A percentile compares a stretch with the other conserved stretches of the same genome.
Evolutionary conservation across 1,284 basidiomycete genomes (phyloP).

Genomic region (Apiotrichum porosum): DNA sequence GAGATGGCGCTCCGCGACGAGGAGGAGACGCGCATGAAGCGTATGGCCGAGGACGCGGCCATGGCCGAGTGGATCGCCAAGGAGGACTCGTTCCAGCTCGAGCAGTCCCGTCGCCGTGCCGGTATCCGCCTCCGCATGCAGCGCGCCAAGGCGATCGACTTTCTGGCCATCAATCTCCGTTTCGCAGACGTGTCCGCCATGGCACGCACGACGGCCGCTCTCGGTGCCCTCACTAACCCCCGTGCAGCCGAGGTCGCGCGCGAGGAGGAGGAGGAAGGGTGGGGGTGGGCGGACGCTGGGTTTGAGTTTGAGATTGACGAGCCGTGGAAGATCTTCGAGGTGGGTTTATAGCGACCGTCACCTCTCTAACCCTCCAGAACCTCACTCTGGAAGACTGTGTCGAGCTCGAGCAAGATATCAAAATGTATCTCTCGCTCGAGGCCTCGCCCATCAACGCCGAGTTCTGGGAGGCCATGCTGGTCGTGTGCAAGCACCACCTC

Average conservation of each 20-base stretch:
- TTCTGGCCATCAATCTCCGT: constrained; percentile 84
- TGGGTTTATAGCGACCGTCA: constrained; percentile 48
- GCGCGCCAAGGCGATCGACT: constrained; percentile 91
- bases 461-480: constrained; percentile 98
- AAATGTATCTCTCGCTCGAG: constrained; percentile 84
- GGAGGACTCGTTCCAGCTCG: constrained; percentile 94
- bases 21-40: constrained; percentile 80
- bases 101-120: constrained; percentile 85
- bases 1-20: constrained; percentile 84
- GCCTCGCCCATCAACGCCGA: constrained; percentile 79
- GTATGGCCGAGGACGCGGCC: constrained; percentile 85
- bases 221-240: constrained; percentile 36
- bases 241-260: constrained; percentile 37
- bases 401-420: constrained; percentile 91
- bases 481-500: constrained; percentile 89
- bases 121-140: constrained; percentile 93
- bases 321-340: constrained; percentile 93
- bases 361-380: constrained; percentile 55
- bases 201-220: constrained; percentile 45
- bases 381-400: constrained; percentile 80
- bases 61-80: constrained; percentile 98
- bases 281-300: constrained; percentile 68
- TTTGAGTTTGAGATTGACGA: constrained; percentile 98
- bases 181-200: constrained; percentile 60
- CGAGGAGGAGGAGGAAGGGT: constrained; percentile 63